Percentiles rank a stretch among this genome's conserved stretches.
phyloP scores from a whole-genome alignment of 1,139 yeast species.

The Taiozyma sp. region DNA sequence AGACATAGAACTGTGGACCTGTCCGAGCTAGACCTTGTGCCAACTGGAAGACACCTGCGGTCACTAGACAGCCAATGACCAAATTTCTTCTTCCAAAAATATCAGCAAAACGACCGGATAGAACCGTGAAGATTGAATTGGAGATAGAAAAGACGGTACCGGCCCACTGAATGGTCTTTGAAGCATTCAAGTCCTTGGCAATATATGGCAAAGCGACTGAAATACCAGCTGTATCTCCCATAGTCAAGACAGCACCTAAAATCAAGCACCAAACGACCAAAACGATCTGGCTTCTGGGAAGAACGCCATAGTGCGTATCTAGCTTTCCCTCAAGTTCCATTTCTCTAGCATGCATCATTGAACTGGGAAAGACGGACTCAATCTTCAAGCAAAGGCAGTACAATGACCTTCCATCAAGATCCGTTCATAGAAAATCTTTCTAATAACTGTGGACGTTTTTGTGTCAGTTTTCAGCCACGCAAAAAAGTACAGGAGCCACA shows the following conservation, averaged over 20 bases:
- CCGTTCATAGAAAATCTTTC: too few species aligned
- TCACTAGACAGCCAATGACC: conserved; percentile 28
- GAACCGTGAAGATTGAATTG: conserved; percentile 36
- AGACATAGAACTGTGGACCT: conserved; percentile 28
- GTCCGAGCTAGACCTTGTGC: conserved; percentile 29
- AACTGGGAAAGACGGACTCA: background rate
- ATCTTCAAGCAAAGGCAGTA: background rate
- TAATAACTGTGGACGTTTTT: background rate
- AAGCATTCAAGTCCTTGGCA: conserved; percentile 31
- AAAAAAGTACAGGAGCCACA: background rate
- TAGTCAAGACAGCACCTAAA: conserved; percentile 5
- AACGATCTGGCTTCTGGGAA: conserved; percentile 5
- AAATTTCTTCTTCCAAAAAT: conserved; percentile 35
- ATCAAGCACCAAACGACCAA: conserved; percentile 4
- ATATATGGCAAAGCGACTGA: conserved; percentile 38
- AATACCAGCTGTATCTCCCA: conserved; percentile 28
- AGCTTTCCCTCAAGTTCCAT: conserved; percentile 1
- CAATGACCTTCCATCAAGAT: too few species aligned
- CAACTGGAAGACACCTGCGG: conserved; percentile 29
- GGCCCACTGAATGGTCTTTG: conserved; percentile 39
- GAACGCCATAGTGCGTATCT: conserved; percentile 7
- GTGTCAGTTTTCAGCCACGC: background rate
- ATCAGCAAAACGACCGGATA: conserved; percentile 34
- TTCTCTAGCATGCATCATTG: background rate
- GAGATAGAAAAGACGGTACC: conserved; percentile 40